Percentiles rank a stretch among this genome's conserved stretches.
Evolutionary conservation across 1,284 basidiomycete genomes (phyloP).

Genomic region (Fistulina hepatica): DNA sequence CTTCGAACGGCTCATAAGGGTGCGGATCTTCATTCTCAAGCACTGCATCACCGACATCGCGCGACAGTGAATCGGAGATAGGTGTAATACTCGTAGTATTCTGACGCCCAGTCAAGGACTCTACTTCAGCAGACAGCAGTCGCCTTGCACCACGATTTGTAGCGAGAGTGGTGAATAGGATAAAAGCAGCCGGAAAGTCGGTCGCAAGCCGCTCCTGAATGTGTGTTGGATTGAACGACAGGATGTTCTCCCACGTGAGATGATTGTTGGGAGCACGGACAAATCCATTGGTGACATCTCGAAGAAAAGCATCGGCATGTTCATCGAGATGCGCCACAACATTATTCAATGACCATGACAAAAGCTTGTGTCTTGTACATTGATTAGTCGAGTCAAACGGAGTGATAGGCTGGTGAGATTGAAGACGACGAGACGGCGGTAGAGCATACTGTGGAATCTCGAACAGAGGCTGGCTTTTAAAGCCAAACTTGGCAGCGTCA

Average conservation of each 20-base stretch:
- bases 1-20: too few species aligned
- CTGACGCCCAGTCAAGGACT: too few species aligned
- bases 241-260: background rate
- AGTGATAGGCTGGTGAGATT: background rate
- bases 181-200: too few species aligned
- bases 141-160: too few species aligned
- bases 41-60: too few species aligned
- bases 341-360: constrained; percentile 6
- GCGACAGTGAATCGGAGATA: too few species aligned
- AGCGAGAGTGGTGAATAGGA: too few species aligned
- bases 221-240: too few species aligned
- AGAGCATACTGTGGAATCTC: constrained; percentile 8
- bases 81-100: too few species aligned
- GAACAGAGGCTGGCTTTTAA: constrained; percentile 1
- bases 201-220: too few species aligned
- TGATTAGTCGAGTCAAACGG: background rate
- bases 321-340: background rate
- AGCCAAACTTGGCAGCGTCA: background rate
- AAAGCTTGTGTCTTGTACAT: constrained; percentile 3
- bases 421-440: constrained; percentile 8
- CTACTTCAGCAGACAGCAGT: too few species aligned
- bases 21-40: too few species aligned
- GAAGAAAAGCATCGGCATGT: background rate
- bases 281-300: background rate
- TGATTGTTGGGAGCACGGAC: background rate